phyloP scores from a whole-genome alignment of 805 yeast genomes.

The Kazachstania africana region DNA sequence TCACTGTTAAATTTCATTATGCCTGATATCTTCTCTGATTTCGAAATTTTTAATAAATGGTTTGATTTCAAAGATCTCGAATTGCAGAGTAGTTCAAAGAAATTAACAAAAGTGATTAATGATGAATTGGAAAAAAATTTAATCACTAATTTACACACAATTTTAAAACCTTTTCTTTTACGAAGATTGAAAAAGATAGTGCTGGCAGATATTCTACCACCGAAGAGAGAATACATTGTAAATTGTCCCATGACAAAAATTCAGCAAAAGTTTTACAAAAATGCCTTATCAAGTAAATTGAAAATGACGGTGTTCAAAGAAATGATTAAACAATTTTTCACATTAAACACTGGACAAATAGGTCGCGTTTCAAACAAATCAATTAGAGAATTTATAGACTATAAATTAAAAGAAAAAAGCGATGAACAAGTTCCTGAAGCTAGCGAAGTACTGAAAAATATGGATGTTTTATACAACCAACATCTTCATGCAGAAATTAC shows the following conservation, averaged over 20 bases:
- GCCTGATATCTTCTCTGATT: constrained; percentile 87
- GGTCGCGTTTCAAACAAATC: constrained; percentile 23
- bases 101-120: constrained; percentile 37
- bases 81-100: constrained; percentile 25
- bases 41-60: constrained; percentile 87
- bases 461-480: constrained; percentile 21
- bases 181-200: constrained; percentile 74
- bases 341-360: constrained; percentile 27
- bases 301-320: constrained; percentile 34
- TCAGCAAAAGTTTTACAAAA: constrained; percentile 54
- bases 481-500: constrained; percentile 32
- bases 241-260: constrained; percentile 53
- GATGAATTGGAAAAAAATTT: constrained; percentile 47
- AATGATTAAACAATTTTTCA: constrained; percentile 40
- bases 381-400: constrained; percentile 34
- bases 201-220: constrained; percentile 54
- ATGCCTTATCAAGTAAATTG: constrained; percentile 35
- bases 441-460: constrained; percentile 7
- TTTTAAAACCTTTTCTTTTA: constrained; percentile 75
- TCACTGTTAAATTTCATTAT: constrained; percentile 78
- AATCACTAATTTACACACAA: constrained; percentile 71
- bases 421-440: constrained; percentile 2
- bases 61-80: constrained; percentile 64
- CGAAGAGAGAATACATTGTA: constrained; percentile 79
- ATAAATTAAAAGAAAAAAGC: constrained; percentile 17